These are phyloP conservation scores for Yarrowia yakushimensis DNA, from an alignment of 805 yeast genomes.

Conservation along the genomic window DNA sequence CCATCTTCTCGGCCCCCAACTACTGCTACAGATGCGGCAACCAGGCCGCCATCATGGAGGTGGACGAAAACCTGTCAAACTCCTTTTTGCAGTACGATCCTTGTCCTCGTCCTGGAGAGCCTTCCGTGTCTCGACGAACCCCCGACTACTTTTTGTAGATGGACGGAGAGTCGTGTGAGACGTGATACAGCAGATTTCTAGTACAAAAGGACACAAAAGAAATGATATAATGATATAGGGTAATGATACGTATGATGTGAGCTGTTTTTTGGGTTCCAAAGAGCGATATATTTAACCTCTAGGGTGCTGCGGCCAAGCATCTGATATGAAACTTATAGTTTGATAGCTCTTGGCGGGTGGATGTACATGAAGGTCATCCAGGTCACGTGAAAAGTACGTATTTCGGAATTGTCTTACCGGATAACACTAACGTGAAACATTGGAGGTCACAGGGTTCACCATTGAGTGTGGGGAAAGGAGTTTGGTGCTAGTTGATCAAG, in stretches of 20 bases:
- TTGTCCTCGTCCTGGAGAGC: conserved; percentile 95
- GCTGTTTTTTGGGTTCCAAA: too few species aligned
- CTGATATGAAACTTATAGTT: too few species aligned
- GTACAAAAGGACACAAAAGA: conserved; percentile 15
- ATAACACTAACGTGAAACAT: too few species aligned
- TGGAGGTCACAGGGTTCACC: too few species aligned
- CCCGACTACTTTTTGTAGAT: conserved; percentile 85
- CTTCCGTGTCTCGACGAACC: conserved; percentile 92
- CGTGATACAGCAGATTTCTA: background rate
- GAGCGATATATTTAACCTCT: too few species aligned
- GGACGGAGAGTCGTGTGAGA: background rate
- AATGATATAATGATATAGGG: conserved; percentile 17
- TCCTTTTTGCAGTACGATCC: conserved; percentile 94
- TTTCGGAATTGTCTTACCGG: too few species aligned
- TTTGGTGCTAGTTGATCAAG: too few species aligned
- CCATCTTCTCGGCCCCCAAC: conserved; percentile 93
- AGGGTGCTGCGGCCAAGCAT: background rate
- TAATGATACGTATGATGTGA: background rate
- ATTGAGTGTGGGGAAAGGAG: too few species aligned
- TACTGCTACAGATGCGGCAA: conserved; percentile 97
- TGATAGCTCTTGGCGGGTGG: too few species aligned
- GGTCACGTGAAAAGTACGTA: too few species aligned
- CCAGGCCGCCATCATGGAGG: conserved; percentile 98
- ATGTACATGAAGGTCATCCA: too few species aligned
- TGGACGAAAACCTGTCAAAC: conserved; percentile 83